Percentiles rank a stretch among this genome's conserved stretches.
These are phyloP conservation scores for Xerocomellus intermedius DNA, from an alignment of 768 basidiomycete species.

Conservation along the genomic window DNA sequence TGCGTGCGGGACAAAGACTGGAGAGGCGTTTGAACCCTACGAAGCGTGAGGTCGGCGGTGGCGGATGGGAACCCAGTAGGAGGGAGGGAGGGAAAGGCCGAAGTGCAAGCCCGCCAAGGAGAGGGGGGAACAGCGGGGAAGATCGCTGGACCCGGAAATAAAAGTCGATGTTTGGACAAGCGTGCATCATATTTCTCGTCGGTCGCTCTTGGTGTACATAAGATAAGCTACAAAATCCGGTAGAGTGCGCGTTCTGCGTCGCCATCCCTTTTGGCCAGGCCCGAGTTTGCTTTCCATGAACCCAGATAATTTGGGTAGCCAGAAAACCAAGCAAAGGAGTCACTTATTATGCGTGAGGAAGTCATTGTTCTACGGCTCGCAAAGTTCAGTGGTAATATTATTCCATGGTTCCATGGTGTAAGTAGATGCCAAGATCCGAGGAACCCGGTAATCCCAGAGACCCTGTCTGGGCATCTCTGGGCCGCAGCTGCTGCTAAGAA, in stretches of 20 bases:
- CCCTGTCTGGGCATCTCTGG: neutral
- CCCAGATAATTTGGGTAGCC: neutral
- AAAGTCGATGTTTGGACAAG: neutral
- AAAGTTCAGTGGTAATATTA: neutral
- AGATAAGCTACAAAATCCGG: neutral
- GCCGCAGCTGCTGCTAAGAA: neutral
- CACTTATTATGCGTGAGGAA: neutral
- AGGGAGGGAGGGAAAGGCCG: slow-evolving; percentile 63
- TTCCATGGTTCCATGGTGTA: neutral
- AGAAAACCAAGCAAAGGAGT: neutral
- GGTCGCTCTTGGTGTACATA: neutral
- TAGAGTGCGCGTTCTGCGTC: neutral
- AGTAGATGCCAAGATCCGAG: neutral
- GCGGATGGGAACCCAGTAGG: slow-evolving; percentile 82
- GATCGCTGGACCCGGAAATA: slow-evolving; percentile 75
- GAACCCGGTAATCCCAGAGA: neutral
- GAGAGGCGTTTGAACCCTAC: slow-evolving; percentile 75
- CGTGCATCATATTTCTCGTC: neutral
- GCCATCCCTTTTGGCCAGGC: neutral
- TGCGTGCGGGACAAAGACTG: slow-evolving; percentile 80
- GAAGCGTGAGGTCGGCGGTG: slow-evolving; percentile 62
- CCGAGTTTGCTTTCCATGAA: neutral
- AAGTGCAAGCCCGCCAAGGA: slow-evolving; percentile 69
- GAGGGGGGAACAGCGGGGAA: slow-evolving; percentile 65
- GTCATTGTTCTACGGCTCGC: neutral